These are phyloP conservation scores for Candida easanensis DNA, from an alignment of 805 yeast species.

Conservation along the genomic window DNA sequence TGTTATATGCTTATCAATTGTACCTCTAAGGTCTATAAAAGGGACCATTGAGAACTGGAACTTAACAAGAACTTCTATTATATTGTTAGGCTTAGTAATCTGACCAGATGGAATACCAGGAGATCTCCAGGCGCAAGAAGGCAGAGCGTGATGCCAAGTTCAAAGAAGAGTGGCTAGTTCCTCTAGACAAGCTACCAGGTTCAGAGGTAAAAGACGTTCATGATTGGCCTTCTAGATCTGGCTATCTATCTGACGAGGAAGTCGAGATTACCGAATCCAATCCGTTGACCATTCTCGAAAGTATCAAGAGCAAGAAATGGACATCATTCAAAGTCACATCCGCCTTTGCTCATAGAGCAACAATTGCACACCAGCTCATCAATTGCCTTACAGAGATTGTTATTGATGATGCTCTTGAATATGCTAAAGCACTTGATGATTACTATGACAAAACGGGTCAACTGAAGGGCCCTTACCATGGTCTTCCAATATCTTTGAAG, in stretches of 20 bases:
- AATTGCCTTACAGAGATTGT: slow-evolving; percentile 37
- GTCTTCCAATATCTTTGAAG: slow-evolving; percentile 61
- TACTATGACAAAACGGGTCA: slow-evolving; percentile 44
- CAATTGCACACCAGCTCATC: slow-evolving; percentile 52
- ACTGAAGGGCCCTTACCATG: slow-evolving; percentile 62
- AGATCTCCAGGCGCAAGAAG: slow-evolving; percentile 39
- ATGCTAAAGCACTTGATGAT: slow-evolving; percentile 53
- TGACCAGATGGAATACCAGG: slow-evolving; percentile 8
- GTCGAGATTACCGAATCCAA: slow-evolving; percentile 28
- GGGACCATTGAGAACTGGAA: too few relatives aligned
- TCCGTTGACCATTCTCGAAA: slow-evolving; percentile 15
- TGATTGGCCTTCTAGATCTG: slow-evolving; percentile 32
- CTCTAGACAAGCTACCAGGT: slow-evolving; percentile 7
- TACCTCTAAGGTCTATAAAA: too few relatives aligned
- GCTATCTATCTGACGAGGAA: slow-evolving; percentile 33
- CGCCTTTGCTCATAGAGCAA: slow-evolving; percentile 57
- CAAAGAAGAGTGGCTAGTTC: slow-evolving; percentile 11
- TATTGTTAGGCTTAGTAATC: too few relatives aligned
- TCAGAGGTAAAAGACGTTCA: slow-evolving; percentile 3
- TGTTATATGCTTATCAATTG: too few relatives aligned
- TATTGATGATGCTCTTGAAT: slow-evolving; percentile 51
- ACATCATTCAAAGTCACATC: slow-evolving; percentile 42
- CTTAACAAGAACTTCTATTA: too few relatives aligned
- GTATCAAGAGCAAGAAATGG: slow-evolving; percentile 33
- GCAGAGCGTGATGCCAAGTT: slow-evolving; percentile 39